A percentile compares a stretch with the other conserved stretches of the same genome.
phyloP scores from a whole-genome alignment of 129 eudicot species.

The Glebionis coronaria region DNA sequence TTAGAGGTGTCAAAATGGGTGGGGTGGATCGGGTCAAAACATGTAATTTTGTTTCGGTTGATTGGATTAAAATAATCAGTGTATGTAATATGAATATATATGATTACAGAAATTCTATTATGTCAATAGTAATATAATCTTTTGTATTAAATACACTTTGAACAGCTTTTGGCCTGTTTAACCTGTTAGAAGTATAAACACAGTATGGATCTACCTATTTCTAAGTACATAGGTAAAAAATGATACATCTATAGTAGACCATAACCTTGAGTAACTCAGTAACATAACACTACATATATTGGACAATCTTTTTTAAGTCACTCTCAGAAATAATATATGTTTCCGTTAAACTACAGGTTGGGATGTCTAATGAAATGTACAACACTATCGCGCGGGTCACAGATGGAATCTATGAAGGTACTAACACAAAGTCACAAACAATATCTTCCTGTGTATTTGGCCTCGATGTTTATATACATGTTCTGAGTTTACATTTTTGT shows the following conservation, averaged over 20 bases:
- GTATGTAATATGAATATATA: too few relatives aligned
- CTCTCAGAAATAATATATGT: conserved; percentile 12
- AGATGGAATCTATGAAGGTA: conserved; percentile 98
- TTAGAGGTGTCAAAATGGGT: too few relatives aligned
- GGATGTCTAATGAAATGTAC: conserved; percentile 96
- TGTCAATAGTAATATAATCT: too few relatives aligned
- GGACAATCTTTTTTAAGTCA: conserved; percentile 4
- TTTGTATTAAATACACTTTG: too few relatives aligned
- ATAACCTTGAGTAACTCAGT: not conserved
- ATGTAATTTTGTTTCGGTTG: too few relatives aligned
- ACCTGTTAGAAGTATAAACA: too few relatives aligned
- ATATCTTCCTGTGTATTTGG: not conserved
- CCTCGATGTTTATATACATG: conserved; percentile 3
- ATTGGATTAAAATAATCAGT: too few relatives aligned
- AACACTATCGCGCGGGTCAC: conserved; percentile 95
- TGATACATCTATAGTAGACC: conserved; percentile 3
- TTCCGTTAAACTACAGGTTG: conserved; percentile 63
- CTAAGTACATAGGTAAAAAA: not conserved
- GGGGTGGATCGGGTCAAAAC: too few relatives aligned
- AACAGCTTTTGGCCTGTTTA: too few relatives aligned
- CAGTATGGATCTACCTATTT: too few relatives aligned
- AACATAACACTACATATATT: conserved; percentile 9
- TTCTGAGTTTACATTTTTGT: not conserved
- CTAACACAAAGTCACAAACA: too few relatives aligned
- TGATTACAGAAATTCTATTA: too few relatives aligned